Evolutionary conservation across 176 grass and related monocot genomes (phyloP), one percentile per base, ranked within the genome.

Genomic region (Carex pumila): DNA sequence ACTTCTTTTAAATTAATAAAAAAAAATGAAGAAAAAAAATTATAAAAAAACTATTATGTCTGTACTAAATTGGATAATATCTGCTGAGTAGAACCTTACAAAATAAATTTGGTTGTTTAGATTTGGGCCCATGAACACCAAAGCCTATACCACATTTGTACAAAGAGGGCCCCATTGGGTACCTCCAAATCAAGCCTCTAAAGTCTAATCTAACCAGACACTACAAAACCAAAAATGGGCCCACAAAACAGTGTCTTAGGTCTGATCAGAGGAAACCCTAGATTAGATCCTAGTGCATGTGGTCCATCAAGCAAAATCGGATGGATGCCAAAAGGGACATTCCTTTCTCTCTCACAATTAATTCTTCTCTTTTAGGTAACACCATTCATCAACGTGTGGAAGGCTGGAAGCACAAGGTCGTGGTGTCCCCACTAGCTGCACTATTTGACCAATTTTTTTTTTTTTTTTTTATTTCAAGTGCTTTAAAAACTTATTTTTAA

Each of bases 111-210:
- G 25, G 49, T 45, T 30, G 37, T 78, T 78, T 31, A 50, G 52
- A 56, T 78, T 78, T 78, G 73, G 73, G 50, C 52, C 29, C 73
- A 78, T 78, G 25, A 78, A 12, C 12, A 78, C 6, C 25, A 78
- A 78, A 78, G 73, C 73, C 71, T 75, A 53, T 12, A 75, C 65
- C 65, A 5, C 0, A 3, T 9, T 65, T 65, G 22, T 30, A 65
- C 12, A 43, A 71, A 71, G n/a, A 73, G 69, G 70, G 71, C 17
- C 73, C 73, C 52, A 71, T 78, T 78, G 50, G 6, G 14, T 57
- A 57, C 50, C 73, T 57, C 73, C 29, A 57, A 77, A 77, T 77
- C 50, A 77, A 77, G 50, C 52, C 73, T 78, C 73, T 32, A 47
- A 71, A 71, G 39, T 47, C 68, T 47, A 75, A 29, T 30, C 5